Evolutionary conservation across 768 basidiomycete species (phyloP).

Genomic region (Podaxis sp.): DNA sequence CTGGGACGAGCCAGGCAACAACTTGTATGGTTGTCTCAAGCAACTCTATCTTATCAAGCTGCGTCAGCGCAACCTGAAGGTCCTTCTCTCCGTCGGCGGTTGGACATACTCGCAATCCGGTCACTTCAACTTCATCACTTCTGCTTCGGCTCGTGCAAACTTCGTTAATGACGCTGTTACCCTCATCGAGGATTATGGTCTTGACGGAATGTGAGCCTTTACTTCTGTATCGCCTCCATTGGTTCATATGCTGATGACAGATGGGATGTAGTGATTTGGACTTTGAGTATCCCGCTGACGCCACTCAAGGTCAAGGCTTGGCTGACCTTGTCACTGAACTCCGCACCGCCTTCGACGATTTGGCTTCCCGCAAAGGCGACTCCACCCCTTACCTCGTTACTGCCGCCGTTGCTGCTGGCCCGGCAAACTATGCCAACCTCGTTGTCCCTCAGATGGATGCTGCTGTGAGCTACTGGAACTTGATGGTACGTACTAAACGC

Average conservation of each 20-base stretch:
- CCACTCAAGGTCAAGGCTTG: conserved; percentile 60
- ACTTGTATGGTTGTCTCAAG: conserved; percentile 79
- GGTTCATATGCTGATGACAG: not conserved
- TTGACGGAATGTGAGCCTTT: conserved; percentile 66
- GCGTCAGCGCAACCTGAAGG: conserved; percentile 48
- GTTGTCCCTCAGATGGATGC: conserved; percentile 59
- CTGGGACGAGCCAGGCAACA: conserved; percentile 72
- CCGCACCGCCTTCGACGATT: conserved; percentile 55
- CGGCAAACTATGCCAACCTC: conserved; percentile 52
- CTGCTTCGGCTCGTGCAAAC: conserved; percentile 41
- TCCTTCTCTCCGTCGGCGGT: conserved; percentile 50
- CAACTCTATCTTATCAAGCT: conserved; percentile 65
- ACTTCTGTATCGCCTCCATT: not conserved
- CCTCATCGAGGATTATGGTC: conserved; percentile 69
- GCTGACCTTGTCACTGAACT: conserved; percentile 60
- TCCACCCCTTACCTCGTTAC: conserved; percentile 54
- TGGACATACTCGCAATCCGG: conserved; percentile 69
- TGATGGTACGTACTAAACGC: conserved; percentile 51
- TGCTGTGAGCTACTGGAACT: conserved; percentile 72
- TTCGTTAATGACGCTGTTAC: conserved; percentile 62
- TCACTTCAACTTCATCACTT: conserved; percentile 63
- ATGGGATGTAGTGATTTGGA: conserved; percentile 53
- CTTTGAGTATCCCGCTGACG: conserved; percentile 68
- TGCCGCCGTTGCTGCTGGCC: conserved; percentile 61
- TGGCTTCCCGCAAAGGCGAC: conserved; percentile 59